A percentile compares a stretch with the other conserved stretches of the same genome.
Evolutionary conservation across 768 basidiomycete genomes (phyloP).

Genomic region (Kwoniella bestiolae): DNA sequence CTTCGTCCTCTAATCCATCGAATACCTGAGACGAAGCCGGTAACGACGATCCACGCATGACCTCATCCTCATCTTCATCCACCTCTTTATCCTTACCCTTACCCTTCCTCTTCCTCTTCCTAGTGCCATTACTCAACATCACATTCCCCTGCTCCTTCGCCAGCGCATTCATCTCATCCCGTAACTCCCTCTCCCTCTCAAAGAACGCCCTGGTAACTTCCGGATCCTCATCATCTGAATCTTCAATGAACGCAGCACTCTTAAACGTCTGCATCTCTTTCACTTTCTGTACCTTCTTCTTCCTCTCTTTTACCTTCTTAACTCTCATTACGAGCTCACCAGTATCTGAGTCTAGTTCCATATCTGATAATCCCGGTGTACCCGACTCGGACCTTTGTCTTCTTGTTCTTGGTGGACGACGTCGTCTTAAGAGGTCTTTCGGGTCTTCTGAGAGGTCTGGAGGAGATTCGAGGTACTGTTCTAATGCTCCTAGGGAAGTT

Average conservation of each 20-base stretch:
- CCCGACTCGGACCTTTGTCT: neutral
- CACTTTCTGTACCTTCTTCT: conserved; percentile 59
- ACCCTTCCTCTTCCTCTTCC: conserved; percentile 26
- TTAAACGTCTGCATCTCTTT: conserved; percentile 78
- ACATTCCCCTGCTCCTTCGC: conserved; percentile 34
- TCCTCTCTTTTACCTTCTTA: conserved; percentile 44
- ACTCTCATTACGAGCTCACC: conserved; percentile 36
- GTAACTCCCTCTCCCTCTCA: conserved; percentile 64
- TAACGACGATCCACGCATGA: conserved; percentile 3
- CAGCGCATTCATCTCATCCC: conserved; percentile 44
- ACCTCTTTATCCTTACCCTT: neutral
- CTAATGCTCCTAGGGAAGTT: conserved; percentile 73
- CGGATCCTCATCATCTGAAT: conserved; percentile 86
- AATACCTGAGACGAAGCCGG: neutral
- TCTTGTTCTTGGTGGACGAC: conserved; percentile 58
- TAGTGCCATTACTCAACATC: conserved; percentile 29
- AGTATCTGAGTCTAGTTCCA: conserved; percentile 24
- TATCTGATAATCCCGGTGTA: conserved; percentile 3
- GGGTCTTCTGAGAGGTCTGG: conserved; percentile 74
- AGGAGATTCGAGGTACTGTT: conserved; percentile 79
- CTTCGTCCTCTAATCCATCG: neutral
- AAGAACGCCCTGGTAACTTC: conserved; percentile 64
- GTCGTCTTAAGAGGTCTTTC: conserved; percentile 70
- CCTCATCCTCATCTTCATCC: neutral
- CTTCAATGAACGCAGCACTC: conserved; percentile 87